phyloP scores from a whole-genome alignment of 129 eudicot species.

The Cynara cardunculus region DNA sequence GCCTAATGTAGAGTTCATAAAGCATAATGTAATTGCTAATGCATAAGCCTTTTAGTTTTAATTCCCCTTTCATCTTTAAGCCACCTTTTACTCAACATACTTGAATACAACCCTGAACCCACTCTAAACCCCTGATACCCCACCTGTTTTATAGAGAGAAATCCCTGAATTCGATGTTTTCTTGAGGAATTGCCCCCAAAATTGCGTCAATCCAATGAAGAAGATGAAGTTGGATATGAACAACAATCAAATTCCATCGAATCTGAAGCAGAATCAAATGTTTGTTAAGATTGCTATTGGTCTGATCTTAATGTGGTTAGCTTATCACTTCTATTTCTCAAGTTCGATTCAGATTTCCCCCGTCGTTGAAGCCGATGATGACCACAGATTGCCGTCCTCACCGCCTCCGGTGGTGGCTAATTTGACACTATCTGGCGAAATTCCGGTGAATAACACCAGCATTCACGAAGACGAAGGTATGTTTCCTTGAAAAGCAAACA shows the following conservation, averaged over 20 bases:
- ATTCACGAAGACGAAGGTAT: constrained; percentile 41
- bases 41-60: background rate
- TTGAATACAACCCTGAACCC: constrained; percentile 29
- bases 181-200: background rate
- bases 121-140: background rate
- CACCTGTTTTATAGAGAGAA: background rate
- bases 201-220: constrained; percentile 24
- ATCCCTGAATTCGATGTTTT: background rate
- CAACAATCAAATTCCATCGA: constrained; percentile 25
- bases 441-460: constrained; percentile 23
- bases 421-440: constrained; percentile 17
- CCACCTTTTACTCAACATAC: constrained; percentile 21
- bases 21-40: background rate
- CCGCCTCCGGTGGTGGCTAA: constrained; percentile 18
- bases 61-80: background rate
- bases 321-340: constrained; percentile 44
- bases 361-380: constrained; percentile 12
- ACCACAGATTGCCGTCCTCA: constrained; percentile 8
- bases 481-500: background rate
- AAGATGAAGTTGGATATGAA: constrained; percentile 26
- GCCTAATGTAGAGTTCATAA: background rate
- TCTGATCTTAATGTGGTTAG: constrained; percentile 47
- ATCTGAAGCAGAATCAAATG: constrained; percentile 21
- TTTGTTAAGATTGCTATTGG: constrained; percentile 38
- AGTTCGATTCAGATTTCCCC: constrained; percentile 34